A percentile compares a stretch with the other conserved stretches of the same genome.
Conservation (phyloP, 2,329 filamentous ascomycete genomes). For the Aspergillus sp. region DNA sequence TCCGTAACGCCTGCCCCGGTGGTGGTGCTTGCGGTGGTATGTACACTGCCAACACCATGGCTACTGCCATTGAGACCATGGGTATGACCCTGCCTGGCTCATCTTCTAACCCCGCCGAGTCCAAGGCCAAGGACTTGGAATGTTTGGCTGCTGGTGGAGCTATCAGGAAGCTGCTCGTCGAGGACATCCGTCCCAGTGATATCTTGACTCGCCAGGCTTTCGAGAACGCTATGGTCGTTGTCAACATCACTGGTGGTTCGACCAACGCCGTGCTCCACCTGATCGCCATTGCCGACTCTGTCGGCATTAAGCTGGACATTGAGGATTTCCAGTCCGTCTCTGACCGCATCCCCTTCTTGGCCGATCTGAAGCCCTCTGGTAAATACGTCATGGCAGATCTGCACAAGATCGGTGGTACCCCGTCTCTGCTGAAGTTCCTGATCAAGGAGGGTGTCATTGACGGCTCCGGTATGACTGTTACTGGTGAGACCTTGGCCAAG, state of each 20-base stretch:
- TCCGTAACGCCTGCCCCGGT: conserved; percentile 57
- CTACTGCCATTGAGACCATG: conserved; percentile 62
- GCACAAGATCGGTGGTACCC: conserved; percentile 40
- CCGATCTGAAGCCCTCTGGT: conserved; percentile 64
- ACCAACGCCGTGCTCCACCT: conserved; percentile 78
- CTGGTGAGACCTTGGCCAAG: conserved; percentile 5
- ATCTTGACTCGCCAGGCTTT: conserved; percentile 73
- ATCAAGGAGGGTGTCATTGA: conserved; percentile 5
- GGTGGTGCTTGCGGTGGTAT: conserved; percentile 77
- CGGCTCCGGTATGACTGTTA: conserved; percentile 3
- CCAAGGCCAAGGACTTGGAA: conserved; percentile 62
- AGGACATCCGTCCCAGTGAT: conserved; percentile 69
- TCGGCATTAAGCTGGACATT: conserved; percentile 71
- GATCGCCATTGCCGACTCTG: conserved; percentile 72
- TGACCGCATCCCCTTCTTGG: conserved; percentile 65
- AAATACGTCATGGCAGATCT: conserved; percentile 44
- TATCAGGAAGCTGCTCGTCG: conserved; percentile 64
- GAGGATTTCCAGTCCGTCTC: conserved; percentile 73
- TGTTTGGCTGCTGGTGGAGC: conserved; percentile 64
- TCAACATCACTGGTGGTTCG: conserved; percentile 72
- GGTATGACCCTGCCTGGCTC: conserved; percentile 71
- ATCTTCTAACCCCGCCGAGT: conserved; percentile 69
- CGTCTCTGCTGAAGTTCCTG: conserved; percentile 40
- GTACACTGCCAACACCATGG: conserved; percentile 70
- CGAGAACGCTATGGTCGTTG: conserved; percentile 73